Evolutionary conservation across 1,284 basidiomycete species (phyloP).

Genomic region (Ceratobasidium papillatum): DNA sequence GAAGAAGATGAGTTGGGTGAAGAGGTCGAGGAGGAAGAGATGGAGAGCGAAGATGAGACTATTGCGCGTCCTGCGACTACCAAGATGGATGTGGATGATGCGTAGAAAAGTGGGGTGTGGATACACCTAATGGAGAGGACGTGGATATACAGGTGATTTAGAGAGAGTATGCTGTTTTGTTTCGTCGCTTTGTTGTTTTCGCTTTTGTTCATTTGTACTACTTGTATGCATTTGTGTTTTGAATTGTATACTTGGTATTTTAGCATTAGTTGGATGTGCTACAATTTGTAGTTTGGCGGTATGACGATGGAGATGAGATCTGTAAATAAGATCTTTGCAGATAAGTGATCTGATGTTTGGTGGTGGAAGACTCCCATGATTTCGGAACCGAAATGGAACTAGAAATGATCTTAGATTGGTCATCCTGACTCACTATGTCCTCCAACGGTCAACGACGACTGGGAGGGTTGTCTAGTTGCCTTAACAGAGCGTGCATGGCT

Average conservation of each 20-base stretch:
- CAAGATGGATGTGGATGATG: slow-evolving; percentile 14
- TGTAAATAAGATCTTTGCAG: background rate
- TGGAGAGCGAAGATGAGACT: slow-evolving; percentile 37
- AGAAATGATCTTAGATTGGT: background rate
- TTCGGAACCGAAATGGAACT: background rate
- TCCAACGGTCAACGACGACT: background rate
- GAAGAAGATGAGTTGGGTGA: slow-evolving; percentile 34
- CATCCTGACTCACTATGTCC: background rate
- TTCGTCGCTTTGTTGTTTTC: background rate
- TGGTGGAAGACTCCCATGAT: background rate
- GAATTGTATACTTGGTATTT: background rate
- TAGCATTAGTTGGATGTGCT: background rate
- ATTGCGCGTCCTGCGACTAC: background rate
- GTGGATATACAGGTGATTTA: too few relatives aligned
- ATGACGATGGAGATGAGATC: background rate
- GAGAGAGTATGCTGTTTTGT: too few relatives aligned
- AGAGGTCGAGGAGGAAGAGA: slow-evolving; percentile 22
- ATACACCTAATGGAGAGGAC: too few relatives aligned
- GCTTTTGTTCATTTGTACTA: background rate
- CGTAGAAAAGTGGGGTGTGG: background rate
- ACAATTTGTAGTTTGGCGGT: background rate
- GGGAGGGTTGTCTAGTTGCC: background rate
- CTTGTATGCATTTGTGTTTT: background rate
- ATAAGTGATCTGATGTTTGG: background rate
- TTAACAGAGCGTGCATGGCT: background rate